phyloP scores from a whole-genome alignment of 768 basidiomycete species.

The Phanerochaete carnosa region DNA sequence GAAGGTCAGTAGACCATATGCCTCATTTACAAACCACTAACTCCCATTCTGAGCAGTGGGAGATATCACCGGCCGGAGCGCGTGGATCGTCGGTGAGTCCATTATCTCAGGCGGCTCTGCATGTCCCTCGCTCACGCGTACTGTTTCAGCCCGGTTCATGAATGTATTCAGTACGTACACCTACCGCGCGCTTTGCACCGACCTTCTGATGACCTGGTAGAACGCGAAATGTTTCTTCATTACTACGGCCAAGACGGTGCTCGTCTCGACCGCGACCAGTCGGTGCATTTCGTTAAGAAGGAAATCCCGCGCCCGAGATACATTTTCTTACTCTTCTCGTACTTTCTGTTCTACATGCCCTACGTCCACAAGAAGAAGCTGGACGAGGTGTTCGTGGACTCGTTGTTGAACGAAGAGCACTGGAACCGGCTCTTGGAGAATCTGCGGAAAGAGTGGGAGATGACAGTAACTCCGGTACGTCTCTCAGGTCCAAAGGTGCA shows the following conservation, averaged over 20 bases:
- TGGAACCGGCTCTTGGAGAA: conserved; percentile 45
- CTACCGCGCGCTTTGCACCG: neutral
- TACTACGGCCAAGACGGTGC: conserved; percentile 40
- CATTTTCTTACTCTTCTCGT: neutral
- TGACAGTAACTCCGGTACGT: conserved; percentile 35
- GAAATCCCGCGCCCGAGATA: neutral
- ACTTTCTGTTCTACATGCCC: conserved; percentile 28
- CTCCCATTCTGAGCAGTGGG: neutral
- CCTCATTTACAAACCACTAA: neutral
- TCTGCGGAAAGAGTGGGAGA: conserved; percentile 29
- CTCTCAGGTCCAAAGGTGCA: conserved; percentile 8
- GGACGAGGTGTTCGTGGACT: conserved; percentile 49
- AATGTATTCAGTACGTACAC: neutral
- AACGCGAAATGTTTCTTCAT: conserved; percentile 34
- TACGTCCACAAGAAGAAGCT: conserved; percentile 41
- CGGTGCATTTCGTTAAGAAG: conserved; percentile 26
- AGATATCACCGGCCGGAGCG: neutral
- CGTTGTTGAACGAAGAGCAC: conserved; percentile 33
- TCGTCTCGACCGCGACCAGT: conserved; percentile 34
- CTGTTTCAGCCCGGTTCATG: neutral
- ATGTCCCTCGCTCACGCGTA: neutral
- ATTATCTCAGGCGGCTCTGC: neutral
- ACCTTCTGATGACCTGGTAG: conserved; percentile 18
- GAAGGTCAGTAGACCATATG: neutral
- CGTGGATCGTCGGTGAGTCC: neutral